Evolutionary conservation across 441 rosid species (phyloP).

Genomic region (Pelargonium cotyledonis): DNA sequence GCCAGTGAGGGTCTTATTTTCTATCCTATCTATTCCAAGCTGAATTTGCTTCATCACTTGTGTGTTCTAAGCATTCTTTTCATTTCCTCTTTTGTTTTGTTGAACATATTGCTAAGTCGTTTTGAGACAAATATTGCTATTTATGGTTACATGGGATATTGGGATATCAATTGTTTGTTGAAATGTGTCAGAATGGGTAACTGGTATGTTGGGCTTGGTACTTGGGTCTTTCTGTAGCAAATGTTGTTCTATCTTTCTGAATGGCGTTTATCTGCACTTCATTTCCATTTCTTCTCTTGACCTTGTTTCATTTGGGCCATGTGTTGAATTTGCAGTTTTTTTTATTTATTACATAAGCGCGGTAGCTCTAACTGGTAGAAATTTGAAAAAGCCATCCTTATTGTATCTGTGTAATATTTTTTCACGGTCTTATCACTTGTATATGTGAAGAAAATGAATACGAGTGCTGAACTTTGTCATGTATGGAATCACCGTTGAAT

Average conservation of each 20-base stretch:
- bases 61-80: no score
- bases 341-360: background rate
- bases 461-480: constrained; percentile 1
- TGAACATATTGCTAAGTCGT: background rate
- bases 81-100: no score
- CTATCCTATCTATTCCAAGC: background rate
- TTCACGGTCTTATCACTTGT: background rate
- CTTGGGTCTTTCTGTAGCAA: no score
- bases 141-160: background rate
- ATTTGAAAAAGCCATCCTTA: background rate
- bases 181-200: no score
- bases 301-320: background rate
- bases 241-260: no score
- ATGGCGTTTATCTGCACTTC: background rate
- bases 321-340: background rate
- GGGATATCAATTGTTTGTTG: no score
- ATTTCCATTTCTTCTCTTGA: no score
- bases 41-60: background rate
- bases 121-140: background rate
- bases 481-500: background rate
- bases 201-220: no score
- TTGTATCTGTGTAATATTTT: background rate
- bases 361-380: background rate
- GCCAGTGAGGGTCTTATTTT: background rate
- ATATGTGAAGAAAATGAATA: background rate